Conservation (phyloP, 805 yeast genomes). For the Schwanniomyces vanrijiae region DNA sequence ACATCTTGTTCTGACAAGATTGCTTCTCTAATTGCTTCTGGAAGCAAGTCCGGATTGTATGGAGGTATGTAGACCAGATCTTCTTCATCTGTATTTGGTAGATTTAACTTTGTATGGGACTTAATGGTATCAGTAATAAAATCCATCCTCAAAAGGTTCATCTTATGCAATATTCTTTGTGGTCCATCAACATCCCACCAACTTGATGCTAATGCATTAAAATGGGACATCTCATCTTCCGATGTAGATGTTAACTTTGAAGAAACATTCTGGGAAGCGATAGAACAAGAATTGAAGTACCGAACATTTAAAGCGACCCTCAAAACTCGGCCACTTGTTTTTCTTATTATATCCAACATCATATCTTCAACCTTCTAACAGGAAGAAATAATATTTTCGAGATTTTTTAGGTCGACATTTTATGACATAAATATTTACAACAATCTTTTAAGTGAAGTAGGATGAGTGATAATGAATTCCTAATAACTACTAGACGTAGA, state of each 20-base stretch:
- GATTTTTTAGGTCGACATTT: neutral
- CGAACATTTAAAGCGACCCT: neutral
- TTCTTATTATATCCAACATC: neutral
- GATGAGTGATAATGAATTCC: conserved; percentile 45
- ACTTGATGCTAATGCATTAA: conserved; percentile 81
- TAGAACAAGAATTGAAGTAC: neutral
- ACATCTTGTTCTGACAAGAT: conserved; percentile 52
- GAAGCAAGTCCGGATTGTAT: conserved; percentile 66
- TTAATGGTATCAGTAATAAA: conserved; percentile 68
- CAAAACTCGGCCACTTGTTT: neutral
- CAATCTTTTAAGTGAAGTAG: neutral
- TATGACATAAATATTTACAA: neutral
- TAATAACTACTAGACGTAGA: conserved; percentile 72
- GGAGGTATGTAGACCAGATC: conserved; percentile 75
- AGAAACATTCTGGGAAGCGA: neutral
- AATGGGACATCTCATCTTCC: conserved; percentile 72
- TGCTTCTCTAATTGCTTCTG: conserved; percentile 48
- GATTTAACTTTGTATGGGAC: conserved; percentile 42
- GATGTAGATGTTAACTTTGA: conserved; percentile 41
- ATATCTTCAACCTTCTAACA: neutral
- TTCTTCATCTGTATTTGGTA: conserved; percentile 20
- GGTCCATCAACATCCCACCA: conserved; percentile 99
- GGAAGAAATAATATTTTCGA: neutral
- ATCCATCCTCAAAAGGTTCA: conserved; percentile 89
- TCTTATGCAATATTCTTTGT: conserved; percentile 89